Base-by-base conservation (phyloP, 495 filamentous ascomycete species). In the Evansstolkia leycettana region DNA sequence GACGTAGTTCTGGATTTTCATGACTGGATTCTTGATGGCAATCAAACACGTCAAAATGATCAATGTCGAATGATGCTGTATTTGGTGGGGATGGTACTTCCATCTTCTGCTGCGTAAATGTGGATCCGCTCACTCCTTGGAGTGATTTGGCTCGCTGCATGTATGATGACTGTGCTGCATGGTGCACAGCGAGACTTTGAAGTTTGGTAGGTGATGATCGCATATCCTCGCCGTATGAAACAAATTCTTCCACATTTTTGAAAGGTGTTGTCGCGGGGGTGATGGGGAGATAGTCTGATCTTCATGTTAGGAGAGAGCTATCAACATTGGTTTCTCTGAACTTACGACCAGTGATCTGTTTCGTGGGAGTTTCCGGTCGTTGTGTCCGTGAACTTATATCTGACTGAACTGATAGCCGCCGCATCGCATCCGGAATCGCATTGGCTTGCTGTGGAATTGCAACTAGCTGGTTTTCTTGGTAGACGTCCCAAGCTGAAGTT, bases 341-440 rank as follows among this genome's bases (percentile, higher is more conserved):
- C 72, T 58, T 63, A 80, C 78, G 60, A 34, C 48, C 48, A 36
- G 50, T 61, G 52, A 64, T 67, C 46, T 75, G 73, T 28, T 55
- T 65, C 42, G 60, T 62, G 43, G 74, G 79, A 18, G 75, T 84
- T 41, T 64, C 56, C 26, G 76, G 73, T 42, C 66, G 64, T 39
- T 67, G 65, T 23, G 50, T 46, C 9, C 49, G 47, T 12, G 47
- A 50, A 25, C 47, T 45, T 31, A 39, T 38, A 44, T 64, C 57
- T 37, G 59, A 59, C 41, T 64, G 59, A 46, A 58, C 47, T 42
- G 61, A 61, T 33, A 59, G 42, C 33, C 51, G 53, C 18, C 63
- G 50, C 43, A 59, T 50, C 18, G 54, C 34, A 18, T 41, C 34
- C 20, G 42, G 31, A 33, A 52, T 45, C 13, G 42, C 34, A 29